Conservation (phyloP, 1,284 basidiomycete species). For the Ceratobasidium sp. region DNA sequence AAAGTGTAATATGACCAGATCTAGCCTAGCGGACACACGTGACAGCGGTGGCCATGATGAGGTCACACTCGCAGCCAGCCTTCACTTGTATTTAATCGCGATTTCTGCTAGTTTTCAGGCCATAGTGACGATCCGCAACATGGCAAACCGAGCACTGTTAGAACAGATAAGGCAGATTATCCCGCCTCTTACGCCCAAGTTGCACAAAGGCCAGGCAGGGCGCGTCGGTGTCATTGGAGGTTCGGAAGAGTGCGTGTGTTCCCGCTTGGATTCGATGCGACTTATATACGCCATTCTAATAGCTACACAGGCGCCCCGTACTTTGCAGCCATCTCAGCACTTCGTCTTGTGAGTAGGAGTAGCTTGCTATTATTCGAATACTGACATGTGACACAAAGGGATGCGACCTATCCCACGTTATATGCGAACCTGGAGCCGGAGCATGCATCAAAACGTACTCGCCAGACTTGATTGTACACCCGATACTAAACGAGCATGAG, state of each 20-base stretch:
- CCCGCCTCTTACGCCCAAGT: constrained; percentile 81
- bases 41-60: too few species aligned
- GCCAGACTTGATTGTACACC: constrained; percentile 96
- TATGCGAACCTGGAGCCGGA: constrained; percentile 91
- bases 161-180: constrained; percentile 81
- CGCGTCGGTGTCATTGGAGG: constrained; percentile 95
- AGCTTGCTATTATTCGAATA: constrained; percentile 43
- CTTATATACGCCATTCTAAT: not conserved
- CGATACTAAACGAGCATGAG: constrained; percentile 76
- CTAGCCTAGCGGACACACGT: too few species aligned
- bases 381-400: constrained; percentile 65
- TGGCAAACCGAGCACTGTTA: constrained; percentile 53
- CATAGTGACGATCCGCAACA: constrained; percentile 11
- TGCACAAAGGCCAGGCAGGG: constrained; percentile 97
- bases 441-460: constrained; percentile 95
- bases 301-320: constrained; percentile 95
- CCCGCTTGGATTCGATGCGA: not conserved
- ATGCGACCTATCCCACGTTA: constrained; percentile 94
- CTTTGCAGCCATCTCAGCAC: constrained; percentile 89
- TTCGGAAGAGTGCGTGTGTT: constrained; percentile 77
- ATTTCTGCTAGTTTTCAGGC: not conserved
- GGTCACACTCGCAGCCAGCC: not conserved
- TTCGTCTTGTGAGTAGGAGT: constrained; percentile 71
- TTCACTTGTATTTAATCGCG: too few species aligned
- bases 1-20: too few species aligned